Percentiles rank a stretch among this genome's conserved stretches.
Conservation (phyloP, 1,284 basidiomycete genomes). For the Neotropicomus parvogracilis region DNA sequence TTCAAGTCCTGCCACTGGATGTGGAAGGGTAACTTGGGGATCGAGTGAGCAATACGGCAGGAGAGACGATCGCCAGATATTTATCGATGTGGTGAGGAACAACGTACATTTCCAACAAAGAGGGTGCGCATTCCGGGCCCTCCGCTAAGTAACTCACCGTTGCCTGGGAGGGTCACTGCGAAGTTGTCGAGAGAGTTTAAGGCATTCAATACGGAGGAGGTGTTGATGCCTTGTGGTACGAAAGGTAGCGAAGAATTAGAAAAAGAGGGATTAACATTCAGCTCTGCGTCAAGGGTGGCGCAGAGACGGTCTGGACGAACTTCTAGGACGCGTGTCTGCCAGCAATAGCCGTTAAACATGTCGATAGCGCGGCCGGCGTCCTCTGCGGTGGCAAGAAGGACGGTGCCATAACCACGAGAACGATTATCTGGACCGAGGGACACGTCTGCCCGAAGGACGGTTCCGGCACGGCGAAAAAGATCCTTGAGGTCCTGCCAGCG, state of each 20-base stretch:
- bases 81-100: constrained; percentile 13
- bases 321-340: constrained; percentile 89
- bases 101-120: constrained; percentile 66
- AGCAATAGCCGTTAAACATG: constrained; percentile 88
- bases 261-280: constrained; percentile 15
- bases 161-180: constrained; percentile 11
- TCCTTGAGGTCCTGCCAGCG: constrained; percentile 99
- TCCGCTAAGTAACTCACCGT: constrained; percentile 28
- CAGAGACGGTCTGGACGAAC: constrained; percentile 78
- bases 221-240: constrained; percentile 19
- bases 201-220: constrained; percentile 13
- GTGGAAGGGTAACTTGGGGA: constrained; percentile 82
- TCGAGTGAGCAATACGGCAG: constrained; percentile 21
- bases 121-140: constrained; percentile 51
- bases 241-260: constrained; percentile 15
- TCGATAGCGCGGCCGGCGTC: constrained; percentile 89
- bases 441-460: constrained; percentile 92
- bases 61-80: not conserved
- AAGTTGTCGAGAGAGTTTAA: constrained; percentile 23
- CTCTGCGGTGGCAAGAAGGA: constrained; percentile 86
- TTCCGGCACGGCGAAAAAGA: constrained; percentile 91
- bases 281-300: constrained; percentile 27
- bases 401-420: constrained; percentile 90
- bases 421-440: constrained; percentile 90
- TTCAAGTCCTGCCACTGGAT: constrained; percentile 99